Percentiles rank a stretch among this genome's conserved stretches.
Conservation (phyloP, 352 stramenopile genomes). For the Phytopythium delawarense region DNA sequence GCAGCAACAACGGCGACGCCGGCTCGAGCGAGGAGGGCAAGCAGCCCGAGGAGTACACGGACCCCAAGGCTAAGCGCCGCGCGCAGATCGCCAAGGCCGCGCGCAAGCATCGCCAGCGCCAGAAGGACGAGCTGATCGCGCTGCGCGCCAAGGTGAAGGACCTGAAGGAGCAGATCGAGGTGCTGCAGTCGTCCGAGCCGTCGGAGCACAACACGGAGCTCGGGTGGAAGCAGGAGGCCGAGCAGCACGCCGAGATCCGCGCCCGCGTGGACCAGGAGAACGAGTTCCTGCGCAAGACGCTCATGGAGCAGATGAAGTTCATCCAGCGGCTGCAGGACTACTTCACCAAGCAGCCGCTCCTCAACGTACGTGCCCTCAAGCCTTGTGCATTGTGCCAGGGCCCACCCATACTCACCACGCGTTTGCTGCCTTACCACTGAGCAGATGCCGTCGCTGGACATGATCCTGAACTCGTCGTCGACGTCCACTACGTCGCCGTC, state of each 20-base stretch:
- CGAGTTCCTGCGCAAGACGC: slow-evolving; percentile 84
- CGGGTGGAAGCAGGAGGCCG: slow-evolving; percentile 86
- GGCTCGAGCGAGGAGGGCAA: slow-evolving; percentile 55
- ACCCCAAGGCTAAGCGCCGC: slow-evolving; percentile 83
- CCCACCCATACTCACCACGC: slow-evolving; percentile 2
- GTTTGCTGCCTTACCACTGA: neutral
- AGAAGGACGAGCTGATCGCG: slow-evolving; percentile 86
- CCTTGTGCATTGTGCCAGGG: neutral
- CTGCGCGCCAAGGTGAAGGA: slow-evolving; percentile 87
- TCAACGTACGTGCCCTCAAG: slow-evolving; percentile 48
- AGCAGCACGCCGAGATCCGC: slow-evolving; percentile 86
- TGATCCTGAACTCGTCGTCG: slow-evolving; percentile 81
- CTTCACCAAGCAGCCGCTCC: slow-evolving; percentile 87
- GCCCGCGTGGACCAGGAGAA: slow-evolving; percentile 88
- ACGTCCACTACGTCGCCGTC: slow-evolving; percentile 49
- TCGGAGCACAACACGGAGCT: slow-evolving; percentile 88
- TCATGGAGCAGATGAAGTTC: slow-evolving; percentile 92
- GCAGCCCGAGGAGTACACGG: slow-evolving; percentile 71
- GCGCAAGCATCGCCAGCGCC: slow-evolving; percentile 82
- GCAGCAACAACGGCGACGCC: slow-evolving; percentile 30
- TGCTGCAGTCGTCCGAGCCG: slow-evolving; percentile 83
- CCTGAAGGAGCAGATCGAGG: slow-evolving; percentile 88
- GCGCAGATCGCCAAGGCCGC: slow-evolving; percentile 87
- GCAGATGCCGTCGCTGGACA: slow-evolving; percentile 77
- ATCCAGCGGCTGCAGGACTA: slow-evolving; percentile 89